These are phyloP conservation scores for Oryza glaberrima DNA, from an alignment of 176 grass and related monocot genomes.

Conservation along the genomic window DNA sequence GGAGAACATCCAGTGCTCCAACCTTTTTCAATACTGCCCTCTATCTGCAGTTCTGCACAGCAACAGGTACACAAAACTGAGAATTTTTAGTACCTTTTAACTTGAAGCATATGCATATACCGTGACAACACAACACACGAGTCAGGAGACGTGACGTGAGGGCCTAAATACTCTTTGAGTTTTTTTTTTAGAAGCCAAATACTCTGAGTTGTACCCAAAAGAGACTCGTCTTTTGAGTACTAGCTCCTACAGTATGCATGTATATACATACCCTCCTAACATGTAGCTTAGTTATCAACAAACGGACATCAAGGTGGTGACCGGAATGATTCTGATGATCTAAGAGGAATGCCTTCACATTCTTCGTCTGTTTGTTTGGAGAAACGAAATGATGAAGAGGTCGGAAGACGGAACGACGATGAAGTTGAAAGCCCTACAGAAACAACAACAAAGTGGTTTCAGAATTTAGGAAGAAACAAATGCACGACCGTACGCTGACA, in stretches of 20 bases:
- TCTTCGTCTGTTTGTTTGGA: constrained; percentile 55
- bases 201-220: not conserved
- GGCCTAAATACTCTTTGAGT: not conserved
- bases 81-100: not conserved
- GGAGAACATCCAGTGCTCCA: not conserved
- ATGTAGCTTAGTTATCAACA: not conserved
- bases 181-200: too few relatives aligned
- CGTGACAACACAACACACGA: not conserved
- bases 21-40: not conserved
- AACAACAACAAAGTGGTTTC: not conserved
- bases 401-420: constrained; percentile 43
- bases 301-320: constrained; percentile 26
- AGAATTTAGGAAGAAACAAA: not conserved
- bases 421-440: constrained; percentile 40
- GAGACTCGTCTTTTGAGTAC: not conserved
- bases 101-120: not conserved
- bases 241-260: not conserved
- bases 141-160: not conserved
- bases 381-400: constrained; percentile 39
- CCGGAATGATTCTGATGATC: constrained; percentile 57
- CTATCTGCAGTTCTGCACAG: not conserved
- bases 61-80: not conserved
- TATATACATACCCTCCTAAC: not conserved
- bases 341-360: constrained; percentile 66
- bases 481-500: not conserved